Conservation (phyloP, 2,329 filamentous ascomycete species). For the Periconia digitata region DNA sequence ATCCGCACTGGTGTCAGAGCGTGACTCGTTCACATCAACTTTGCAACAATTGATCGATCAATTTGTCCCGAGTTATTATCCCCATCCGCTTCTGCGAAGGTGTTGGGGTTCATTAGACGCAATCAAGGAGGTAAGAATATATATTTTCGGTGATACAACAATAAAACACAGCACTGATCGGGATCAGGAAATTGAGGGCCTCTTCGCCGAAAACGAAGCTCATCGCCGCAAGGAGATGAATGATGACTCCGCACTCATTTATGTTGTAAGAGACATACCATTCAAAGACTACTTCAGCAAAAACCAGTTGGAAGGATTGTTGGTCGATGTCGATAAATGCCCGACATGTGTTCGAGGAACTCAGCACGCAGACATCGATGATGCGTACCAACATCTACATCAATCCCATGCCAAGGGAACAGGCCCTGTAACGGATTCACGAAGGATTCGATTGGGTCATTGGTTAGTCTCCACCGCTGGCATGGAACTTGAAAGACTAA, state of each 20-base stretch:
- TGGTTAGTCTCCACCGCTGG: slow-evolving; percentile 1
- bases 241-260: background rate
- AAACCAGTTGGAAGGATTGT: background rate
- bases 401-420: background rate
- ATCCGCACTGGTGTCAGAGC: background rate
- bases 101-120: slow-evolving; percentile 4
- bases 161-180: background rate
- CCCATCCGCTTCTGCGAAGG: slow-evolving; percentile 2
- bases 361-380: slow-evolving; percentile 1
- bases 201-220: background rate
- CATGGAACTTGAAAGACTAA: slow-evolving; percentile 1
- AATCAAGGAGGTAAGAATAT: slow-evolving; percentile 1
- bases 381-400: slow-evolving; percentile 2
- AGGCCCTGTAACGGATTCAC: background rate
- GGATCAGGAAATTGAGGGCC: background rate
- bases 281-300: background rate
- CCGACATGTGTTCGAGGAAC: background rate
- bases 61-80: slow-evolving; percentile 6
- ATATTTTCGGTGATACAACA: background rate
- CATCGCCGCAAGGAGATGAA: background rate
- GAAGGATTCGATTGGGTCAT: background rate
- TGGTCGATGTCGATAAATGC: background rate
- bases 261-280: background rate
- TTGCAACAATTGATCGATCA: slow-evolving; percentile 4
- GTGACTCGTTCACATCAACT: background rate